A percentile compares a stretch with the other conserved stretches of the same genome.
These are phyloP conservation scores for Saksenaea vasiformis DNA, from an alignment of 371 early-diverging fungal genomes.

Conservation along the genomic window DNA sequence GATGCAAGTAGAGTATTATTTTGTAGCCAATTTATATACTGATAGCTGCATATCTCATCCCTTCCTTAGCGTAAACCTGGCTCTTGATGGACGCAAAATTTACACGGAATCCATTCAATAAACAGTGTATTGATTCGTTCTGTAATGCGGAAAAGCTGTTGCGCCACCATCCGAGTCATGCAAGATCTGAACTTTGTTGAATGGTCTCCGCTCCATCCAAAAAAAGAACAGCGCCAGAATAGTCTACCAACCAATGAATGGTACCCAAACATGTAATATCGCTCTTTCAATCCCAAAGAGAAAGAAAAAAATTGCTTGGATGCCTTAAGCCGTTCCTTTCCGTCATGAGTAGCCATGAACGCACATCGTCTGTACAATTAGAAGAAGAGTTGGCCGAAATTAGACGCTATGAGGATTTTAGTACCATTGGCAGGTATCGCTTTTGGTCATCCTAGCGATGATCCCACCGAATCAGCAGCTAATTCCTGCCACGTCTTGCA, in stretches of 20 bases:
- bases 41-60: too few species aligned
- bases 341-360: constrained; percentile 24
- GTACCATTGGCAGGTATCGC: constrained; percentile 65
- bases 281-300: not conserved
- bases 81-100: too few species aligned
- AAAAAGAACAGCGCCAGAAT: not conserved
- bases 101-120: too few species aligned
- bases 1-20: too few species aligned
- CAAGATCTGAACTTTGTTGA: not conserved
- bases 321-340: constrained; percentile 1
- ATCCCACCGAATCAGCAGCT: not conserved
- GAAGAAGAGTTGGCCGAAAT: constrained; percentile 63
- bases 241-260: not conserved
- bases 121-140: too few species aligned
- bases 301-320: not conserved
- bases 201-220: too few species aligned
- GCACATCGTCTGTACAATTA: constrained; percentile 26
- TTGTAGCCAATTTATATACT: too few species aligned
- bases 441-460: not conserved
- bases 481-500: constrained; percentile 20
- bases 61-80: too few species aligned
- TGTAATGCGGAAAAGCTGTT: too few species aligned
- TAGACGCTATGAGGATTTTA: constrained; percentile 83
- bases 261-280: not conserved
- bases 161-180: too few species aligned